Evolutionary conservation across 495 filamentous ascomycete species (phyloP).

Genomic region (Emericellopsis terricola): DNA sequence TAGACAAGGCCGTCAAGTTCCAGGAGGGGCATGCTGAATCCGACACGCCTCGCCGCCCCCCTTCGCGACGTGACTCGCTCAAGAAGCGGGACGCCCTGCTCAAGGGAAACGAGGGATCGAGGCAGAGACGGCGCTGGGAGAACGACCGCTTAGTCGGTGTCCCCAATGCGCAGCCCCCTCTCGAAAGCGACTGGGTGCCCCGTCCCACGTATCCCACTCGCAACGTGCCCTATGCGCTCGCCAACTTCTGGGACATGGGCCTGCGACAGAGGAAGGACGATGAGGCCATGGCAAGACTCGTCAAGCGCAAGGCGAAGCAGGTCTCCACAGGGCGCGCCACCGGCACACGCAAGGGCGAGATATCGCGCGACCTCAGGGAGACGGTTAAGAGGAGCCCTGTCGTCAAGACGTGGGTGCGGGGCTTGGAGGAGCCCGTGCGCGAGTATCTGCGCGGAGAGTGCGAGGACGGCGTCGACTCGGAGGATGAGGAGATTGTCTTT

Average conservation of each 20-base stretch:
- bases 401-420: constrained; percentile 25
- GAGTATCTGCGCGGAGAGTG: constrained; percentile 11
- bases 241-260: constrained; percentile 67
- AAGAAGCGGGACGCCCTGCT: constrained; percentile 49
- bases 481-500: constrained; percentile 89
- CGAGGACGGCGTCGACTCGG: constrained; percentile 28
- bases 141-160: constrained; percentile 82
- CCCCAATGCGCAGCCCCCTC: constrained; percentile 68
- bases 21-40: too few species aligned
- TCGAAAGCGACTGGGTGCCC: constrained; percentile 63
- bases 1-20: constrained; percentile 1
- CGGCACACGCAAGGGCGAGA: constrained; percentile 18
- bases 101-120: constrained; percentile 86
- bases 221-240: constrained; percentile 75
- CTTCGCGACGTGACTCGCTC: constrained; percentile 24
- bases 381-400: constrained; percentile 29
- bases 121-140: constrained; percentile 81
- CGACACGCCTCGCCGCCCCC: constrained; percentile 16
- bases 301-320: constrained; percentile 17
- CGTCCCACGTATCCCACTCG: constrained; percentile 61
- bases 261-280: constrained; percentile 31
- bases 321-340: constrained; percentile 18
- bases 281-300: constrained; percentile 12
- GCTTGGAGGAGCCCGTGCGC: constrained; percentile 29
- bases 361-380: constrained; percentile 40